Evolutionary conservation across 306 rosid species (phyloP), one percentile per base, ranked within the genome.

Genomic region (Betula pendula): DNA sequence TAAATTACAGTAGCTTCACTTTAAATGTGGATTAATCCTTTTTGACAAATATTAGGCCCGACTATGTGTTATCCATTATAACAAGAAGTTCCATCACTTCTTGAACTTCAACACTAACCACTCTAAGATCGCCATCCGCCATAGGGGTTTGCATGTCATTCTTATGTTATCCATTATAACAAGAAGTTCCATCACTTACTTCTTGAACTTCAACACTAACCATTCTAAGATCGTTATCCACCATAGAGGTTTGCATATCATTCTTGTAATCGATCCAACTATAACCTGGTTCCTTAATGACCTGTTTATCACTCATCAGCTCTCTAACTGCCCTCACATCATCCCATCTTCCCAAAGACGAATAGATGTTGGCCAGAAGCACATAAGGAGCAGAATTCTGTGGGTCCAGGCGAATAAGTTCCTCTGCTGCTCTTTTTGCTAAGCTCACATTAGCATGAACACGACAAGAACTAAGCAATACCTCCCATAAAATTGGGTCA

Each of bases 301-400:
- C 81, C 78, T 79, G 78, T 66, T 90, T 90, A 65, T 84, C 83
- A 50, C 60, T 81, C 97, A 92, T 90, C 55, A 84, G 51, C 79
- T 88, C 92, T 73, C 97, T 90, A 75, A 92, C 81, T 75, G 27
- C 77, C 68, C 76, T 86, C 49, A 85, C 96, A 56, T 92, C 93
- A 76, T 92, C 93, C 97, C 97, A 92, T 77, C 96, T 92, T 81
- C 93, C 97, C 83, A 87, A 44, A 56, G 93, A 84, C 71, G 97
- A 90, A 81, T 87, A 92, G 74, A 84, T 88, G 87, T 92, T 92
- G 42, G 88, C 92, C 31, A 92, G 88, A 84, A 92, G 97, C 77
- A 90, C 93, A 65, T 87, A 92, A 33, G 93, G 80, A 6, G 89
- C 84, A 67, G 93, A 77, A 62, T 85, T 89, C 59, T 70, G 82